These are phyloP conservation scores for Zancudomyces culisetae DNA, from an alignment of 371 early-diverging fungal genomes.

Conservation along the genomic window DNA sequence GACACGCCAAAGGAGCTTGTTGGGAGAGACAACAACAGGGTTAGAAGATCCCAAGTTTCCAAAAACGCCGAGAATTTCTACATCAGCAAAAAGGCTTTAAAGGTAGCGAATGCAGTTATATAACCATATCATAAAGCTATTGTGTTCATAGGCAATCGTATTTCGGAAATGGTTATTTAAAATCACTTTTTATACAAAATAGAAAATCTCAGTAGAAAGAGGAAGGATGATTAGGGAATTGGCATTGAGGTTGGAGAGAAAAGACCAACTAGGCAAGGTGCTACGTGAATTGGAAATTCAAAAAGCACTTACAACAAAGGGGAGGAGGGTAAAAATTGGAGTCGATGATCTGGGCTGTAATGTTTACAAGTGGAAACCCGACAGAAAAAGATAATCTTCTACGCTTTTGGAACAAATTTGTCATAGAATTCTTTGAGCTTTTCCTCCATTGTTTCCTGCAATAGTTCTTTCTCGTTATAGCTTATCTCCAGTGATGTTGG, in stretches of 20 bases:
- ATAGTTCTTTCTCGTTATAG: conserved; percentile 67
- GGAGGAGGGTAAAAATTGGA: conserved; percentile 60
- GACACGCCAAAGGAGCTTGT: conserved; percentile 70
- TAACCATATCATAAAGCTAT: too few relatives aligned
- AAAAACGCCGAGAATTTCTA: conserved; percentile 25
- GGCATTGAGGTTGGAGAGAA: conserved; percentile 51
- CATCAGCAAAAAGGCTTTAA: too few relatives aligned
- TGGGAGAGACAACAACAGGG: conserved; percentile 58
- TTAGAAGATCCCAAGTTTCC: conserved; percentile 33
- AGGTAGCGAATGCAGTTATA: too few relatives aligned
- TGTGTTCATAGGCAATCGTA: too few relatives aligned
- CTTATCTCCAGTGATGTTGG: conserved; percentile 35
- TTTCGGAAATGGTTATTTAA: too few relatives aligned
- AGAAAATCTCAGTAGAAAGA: conserved; percentile 25
- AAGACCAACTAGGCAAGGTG: conserved; percentile 45
- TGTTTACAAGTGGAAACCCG: conserved; percentile 79
- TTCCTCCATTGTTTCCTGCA: conserved; percentile 53
- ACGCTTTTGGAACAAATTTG: conserved; percentile 36
- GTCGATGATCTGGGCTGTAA: conserved; percentile 57
- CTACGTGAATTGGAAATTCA: conserved; percentile 63
- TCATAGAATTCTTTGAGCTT: conserved; percentile 56
- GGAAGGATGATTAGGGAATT: conserved; percentile 46
- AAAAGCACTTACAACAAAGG: conserved; percentile 62
- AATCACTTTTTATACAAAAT: conserved; percentile 4
- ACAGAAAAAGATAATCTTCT: conserved; percentile 33